phyloP scores from a whole-genome alignment of 2,329 filamentous ascomycete species.

The Pseudogymnoascus sp. region DNA sequence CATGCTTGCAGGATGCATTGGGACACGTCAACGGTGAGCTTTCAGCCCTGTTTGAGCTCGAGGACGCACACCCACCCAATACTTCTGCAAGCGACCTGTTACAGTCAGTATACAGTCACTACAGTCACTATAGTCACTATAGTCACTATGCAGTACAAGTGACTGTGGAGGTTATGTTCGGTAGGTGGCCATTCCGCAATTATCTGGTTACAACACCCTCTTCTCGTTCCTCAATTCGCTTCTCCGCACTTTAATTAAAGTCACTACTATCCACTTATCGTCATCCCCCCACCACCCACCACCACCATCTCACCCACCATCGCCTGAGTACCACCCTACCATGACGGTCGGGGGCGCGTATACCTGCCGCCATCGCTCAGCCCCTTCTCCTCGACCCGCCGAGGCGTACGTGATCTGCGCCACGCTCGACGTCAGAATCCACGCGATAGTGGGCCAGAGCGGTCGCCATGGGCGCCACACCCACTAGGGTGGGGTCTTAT shows the following conservation, averaged over 20 bases:
- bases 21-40: background rate
- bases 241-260: background rate
- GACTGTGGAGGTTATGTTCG: background rate
- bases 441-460: background rate
- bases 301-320: background rate
- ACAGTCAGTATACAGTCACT: background rate
- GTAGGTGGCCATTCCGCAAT: background rate
- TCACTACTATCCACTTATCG: constrained; percentile 1
- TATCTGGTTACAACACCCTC: background rate
- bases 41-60: background rate
- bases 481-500: background rate
- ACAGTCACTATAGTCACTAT: too few relatives aligned
- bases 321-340: background rate
- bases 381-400: background rate
- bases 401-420: background rate
- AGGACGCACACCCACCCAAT: background rate
- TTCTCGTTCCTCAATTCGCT: background rate
- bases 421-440: background rate
- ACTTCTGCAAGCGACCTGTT: background rate
- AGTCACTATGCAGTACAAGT: background rate
- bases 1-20: background rate
- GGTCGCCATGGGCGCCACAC: background rate
- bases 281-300: background rate
- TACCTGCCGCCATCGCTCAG: background rate
- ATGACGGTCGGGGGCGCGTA: background rate